These are phyloP conservation scores for Akanthomyces dipterigenus DNA, from an alignment of 2,329 filamentous ascomycete genomes.

Conservation along the genomic window DNA sequence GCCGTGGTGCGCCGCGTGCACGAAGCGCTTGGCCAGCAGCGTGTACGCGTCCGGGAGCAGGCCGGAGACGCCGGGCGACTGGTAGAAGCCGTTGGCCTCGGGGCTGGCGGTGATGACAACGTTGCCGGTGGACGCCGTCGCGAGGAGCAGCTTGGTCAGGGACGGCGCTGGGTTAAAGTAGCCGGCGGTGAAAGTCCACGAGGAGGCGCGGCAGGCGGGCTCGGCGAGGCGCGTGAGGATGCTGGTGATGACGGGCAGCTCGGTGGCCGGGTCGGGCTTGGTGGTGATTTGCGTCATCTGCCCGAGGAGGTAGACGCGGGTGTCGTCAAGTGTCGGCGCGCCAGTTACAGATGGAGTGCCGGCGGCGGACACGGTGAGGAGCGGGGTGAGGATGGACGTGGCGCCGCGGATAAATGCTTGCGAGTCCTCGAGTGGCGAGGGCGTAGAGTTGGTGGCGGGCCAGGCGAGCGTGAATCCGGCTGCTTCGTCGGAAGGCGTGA, in stretches of 20 bases:
- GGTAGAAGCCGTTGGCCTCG: conserved; percentile 91
- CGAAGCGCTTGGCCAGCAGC: conserved; percentile 74
- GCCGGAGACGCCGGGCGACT: conserved; percentile 78
- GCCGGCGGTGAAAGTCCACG: conserved; percentile 94
- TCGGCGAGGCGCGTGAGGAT: conserved; percentile 63
- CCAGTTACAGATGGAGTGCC: neutral
- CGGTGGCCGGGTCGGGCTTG: conserved; percentile 73
- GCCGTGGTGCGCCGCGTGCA: conserved; percentile 48
- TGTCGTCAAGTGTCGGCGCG: conserved; percentile 39
- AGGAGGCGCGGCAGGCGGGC: conserved; percentile 58
- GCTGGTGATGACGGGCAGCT: conserved; percentile 72
- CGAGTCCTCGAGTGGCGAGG: conserved; percentile 66
- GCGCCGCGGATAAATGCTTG: conserved; percentile 63
- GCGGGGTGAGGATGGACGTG: conserved; percentile 56
- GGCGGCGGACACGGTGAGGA: conserved; percentile 44
- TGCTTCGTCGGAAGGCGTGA: conserved; percentile 54
- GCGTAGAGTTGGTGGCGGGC: conserved; percentile 67
- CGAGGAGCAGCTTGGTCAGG: conserved; percentile 72
- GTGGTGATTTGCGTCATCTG: conserved; percentile 86
- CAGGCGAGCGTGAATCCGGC: conserved; percentile 60
- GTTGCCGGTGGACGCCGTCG: conserved; percentile 61
- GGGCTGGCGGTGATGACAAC: conserved; percentile 90
- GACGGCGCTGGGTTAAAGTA: conserved; percentile 96
- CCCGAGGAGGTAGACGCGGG: conserved; percentile 76
- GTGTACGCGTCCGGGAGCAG: conserved; percentile 91